Conservation (phyloP, 768 basidiomycete genomes). For the Kwoniella mangroviensis region DNA sequence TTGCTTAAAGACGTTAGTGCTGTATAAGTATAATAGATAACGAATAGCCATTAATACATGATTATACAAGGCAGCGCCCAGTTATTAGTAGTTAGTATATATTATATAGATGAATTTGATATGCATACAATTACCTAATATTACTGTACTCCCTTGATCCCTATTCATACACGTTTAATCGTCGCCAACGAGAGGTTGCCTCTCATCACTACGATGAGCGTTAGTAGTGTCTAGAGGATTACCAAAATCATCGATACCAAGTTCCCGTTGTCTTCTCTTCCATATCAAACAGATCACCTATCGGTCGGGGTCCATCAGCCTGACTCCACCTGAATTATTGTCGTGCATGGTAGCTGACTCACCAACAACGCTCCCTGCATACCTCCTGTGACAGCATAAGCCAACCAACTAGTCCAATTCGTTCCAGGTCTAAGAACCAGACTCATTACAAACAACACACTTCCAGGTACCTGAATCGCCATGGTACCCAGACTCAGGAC, state of each 20-base stretch:
- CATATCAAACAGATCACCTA: conserved; percentile 78
- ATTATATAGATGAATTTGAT: not conserved
- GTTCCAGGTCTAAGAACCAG: conserved; percentile 55
- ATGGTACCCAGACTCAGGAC: conserved; percentile 95
- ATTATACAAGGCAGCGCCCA: not conserved
- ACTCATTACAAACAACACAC: conserved; percentile 78
- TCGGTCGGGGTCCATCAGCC: not conserved
- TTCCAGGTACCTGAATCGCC: conserved; percentile 90
- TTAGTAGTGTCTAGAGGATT: conserved; percentile 56
- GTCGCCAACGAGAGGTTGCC: conserved; percentile 17
- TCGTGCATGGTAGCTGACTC: conserved; percentile 14
- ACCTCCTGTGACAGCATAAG: conserved; percentile 65
- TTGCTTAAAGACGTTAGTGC: conserved; percentile 11
- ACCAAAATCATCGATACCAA: conserved; percentile 90
- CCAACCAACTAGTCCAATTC: conserved; percentile 59
- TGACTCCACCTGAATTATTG: not conserved
- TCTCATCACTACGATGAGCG: conserved; percentile 3
- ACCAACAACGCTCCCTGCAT: conserved; percentile 80
- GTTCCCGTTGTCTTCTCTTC: conserved; percentile 74
- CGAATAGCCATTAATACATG: not conserved
- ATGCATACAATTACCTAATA: conserved; percentile 22
- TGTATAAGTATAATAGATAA: not conserved
- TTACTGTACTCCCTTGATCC: not conserved
- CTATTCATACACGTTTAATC: not conserved
- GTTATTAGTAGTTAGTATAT: not conserved